Conservation (phyloP, 805 yeast genomes). For the Suhomyces faveliae region DNA sequence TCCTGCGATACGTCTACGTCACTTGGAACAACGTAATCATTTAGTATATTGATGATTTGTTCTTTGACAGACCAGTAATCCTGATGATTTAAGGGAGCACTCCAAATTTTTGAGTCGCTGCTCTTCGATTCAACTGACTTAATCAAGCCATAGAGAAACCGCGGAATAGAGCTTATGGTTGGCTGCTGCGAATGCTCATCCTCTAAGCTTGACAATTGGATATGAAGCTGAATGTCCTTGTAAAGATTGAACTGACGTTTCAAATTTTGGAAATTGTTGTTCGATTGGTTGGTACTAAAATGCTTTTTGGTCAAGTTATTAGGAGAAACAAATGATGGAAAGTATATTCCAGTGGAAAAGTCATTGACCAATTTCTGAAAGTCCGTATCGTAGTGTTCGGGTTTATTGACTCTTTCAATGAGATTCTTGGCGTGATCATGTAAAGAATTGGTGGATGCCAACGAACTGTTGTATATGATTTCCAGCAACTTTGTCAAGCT, state of each 20-base stretch:
- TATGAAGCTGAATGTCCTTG: constrained; percentile 41
- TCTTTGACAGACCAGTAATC: constrained; percentile 37
- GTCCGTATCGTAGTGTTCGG: constrained; percentile 23
- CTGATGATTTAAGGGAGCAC: constrained; percentile 29
- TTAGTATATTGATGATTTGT: constrained; percentile 22
- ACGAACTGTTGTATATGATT: constrained; percentile 27
- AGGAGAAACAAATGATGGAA: constrained; percentile 35
- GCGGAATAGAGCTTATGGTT: constrained; percentile 33
- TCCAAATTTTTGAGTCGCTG: constrained; percentile 22
- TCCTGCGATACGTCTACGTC: constrained; percentile 17
- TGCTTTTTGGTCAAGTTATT: constrained; percentile 21
- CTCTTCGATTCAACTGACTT: constrained; percentile 16
- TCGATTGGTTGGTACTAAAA: constrained; percentile 24
- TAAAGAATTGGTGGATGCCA: constrained; percentile 22
- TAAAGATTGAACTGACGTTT: constrained; percentile 37
- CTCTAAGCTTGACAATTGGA: constrained; percentile 16
- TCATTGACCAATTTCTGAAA: constrained; percentile 20
- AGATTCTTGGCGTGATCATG: constrained; percentile 24
- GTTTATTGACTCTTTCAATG: constrained; percentile 17
- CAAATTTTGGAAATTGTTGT: constrained; percentile 38
- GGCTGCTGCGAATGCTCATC: constrained; percentile 14
- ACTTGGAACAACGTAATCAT: constrained; percentile 12
- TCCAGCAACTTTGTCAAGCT: constrained; percentile 35
- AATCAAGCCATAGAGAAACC: constrained; percentile 24
- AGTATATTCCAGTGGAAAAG: constrained; percentile 39